Evolutionary conservation across 345 rosid species (phyloP), one percentile per base, ranked within the genome.

Genomic region (Eutrema yunnanense): DNA sequence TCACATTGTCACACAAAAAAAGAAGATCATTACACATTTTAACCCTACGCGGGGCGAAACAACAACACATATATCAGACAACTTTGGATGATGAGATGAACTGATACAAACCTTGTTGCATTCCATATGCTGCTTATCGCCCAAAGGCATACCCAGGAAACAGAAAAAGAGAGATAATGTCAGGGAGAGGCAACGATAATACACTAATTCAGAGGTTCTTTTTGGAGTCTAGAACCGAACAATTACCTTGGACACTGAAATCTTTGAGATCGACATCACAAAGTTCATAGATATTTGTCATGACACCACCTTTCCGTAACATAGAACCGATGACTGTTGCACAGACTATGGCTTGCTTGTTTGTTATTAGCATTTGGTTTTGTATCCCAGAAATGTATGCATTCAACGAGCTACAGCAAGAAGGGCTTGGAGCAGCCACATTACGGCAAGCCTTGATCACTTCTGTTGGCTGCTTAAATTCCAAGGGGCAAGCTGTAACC

Each of bases 261-360:
- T 94, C 96, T 86, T 92, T 94, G 81, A 92, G 83, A 86, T 92
- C 96, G 56, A 95, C 88, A 49, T 92, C 96, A 82, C 99, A 95
- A 73, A 89, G 96, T 78, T 92, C 92, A 81, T 89, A 95, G 36
- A 95, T 78, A 78, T 95, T 86, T 61, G 93, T 81, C 87, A 92
- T 83, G 70, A 95, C 96, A 71, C 97, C 97, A 11, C 86, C 92
- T 81, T 87, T 90, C 27, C 89, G 71, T 63, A 95, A 78, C 85
- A 89, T 82, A 38, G 97, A 84, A 47, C 99, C 99, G 48, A 95
- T 84, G 60, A 79, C 76, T 33, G 92, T 84, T 27, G 99, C 93
- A 82, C 99, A 95, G 37, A 89, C 84, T 64, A 95, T 92, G 40
- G 99, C 97, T 74, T 92, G 99, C 79, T 89, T 88, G 81, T 95